phyloP scores from a whole-genome alignment of 192 early-diverging fungal genomes.

The Coemansia aciculifera region DNA sequence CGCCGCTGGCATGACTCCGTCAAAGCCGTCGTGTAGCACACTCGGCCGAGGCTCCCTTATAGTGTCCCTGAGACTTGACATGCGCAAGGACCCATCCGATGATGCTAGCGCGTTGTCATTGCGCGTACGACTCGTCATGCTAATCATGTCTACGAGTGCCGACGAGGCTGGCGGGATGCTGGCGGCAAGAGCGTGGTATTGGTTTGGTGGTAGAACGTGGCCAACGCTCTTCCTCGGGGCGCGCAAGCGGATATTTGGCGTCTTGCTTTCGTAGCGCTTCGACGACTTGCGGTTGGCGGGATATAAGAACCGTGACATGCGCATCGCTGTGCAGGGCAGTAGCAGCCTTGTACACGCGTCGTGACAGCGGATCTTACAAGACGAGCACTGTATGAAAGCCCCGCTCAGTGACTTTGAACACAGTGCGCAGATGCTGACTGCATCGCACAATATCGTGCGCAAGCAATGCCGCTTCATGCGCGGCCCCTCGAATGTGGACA shows the following conservation, averaged over 20 bases:
- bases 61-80: conserved; percentile 9
- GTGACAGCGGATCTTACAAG: conserved; percentile 55
- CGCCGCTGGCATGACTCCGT: conserved; percentile 25
- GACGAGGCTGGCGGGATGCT: conserved; percentile 1
- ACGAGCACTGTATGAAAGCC: conserved; percentile 49
- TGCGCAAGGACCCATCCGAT: conserved; percentile 35
- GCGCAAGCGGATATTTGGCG: conserved; percentile 47
- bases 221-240: conserved; percentile 22
- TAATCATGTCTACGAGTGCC: conserved; percentile 19
- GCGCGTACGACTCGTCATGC: conserved; percentile 15
- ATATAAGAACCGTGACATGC: conserved; percentile 53
- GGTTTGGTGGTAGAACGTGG: neutral
- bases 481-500: conserved; percentile 52
- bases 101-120: conserved; percentile 30
- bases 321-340: conserved; percentile 46
- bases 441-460: conserved; percentile 49
- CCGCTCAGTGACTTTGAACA: conserved; percentile 37
- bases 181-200: neutral
- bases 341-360: conserved; percentile 41
- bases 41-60: neutral
- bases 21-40: conserved; percentile 38
- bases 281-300: conserved; percentile 54
- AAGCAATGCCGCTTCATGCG: conserved; percentile 51
- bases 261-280: conserved; percentile 51
- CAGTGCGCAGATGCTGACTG: conserved; percentile 33